Conservation (phyloP, 73 alveolate genomes). For the Paramecium primaurelia region DNA sequence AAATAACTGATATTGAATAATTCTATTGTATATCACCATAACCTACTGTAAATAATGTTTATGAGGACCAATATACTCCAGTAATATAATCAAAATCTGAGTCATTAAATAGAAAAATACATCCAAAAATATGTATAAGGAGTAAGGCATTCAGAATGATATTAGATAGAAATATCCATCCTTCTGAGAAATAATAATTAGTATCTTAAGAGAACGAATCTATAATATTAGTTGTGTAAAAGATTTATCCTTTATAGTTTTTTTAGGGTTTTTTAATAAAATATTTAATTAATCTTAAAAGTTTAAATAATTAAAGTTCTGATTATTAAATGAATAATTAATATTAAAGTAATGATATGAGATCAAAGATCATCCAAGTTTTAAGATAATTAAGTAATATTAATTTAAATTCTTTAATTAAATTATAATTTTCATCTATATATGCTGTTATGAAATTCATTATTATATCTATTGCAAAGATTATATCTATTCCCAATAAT, state of each 20-base stretch:
- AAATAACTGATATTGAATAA: neutral
- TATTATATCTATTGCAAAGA: neutral
- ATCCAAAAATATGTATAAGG: slow-evolving; percentile 25
- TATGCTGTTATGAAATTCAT: neutral
- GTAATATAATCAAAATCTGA: neutral
- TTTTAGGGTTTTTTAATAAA: neutral
- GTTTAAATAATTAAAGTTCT: neutral
- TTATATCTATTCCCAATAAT: neutral
- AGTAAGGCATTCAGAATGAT: neutral
- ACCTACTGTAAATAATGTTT: neutral
- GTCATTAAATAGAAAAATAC: neutral
- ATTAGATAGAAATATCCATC: neutral
- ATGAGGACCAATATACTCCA: slow-evolving; percentile 4
- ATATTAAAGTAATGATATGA: neutral
- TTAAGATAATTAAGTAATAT: neutral
- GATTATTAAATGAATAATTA: neutral
- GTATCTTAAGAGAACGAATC: neutral
- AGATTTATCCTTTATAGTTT: slow-evolving; percentile 2
- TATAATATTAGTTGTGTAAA: neutral
- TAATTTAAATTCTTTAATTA: neutral
- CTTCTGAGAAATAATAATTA: neutral
- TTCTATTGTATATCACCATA: neutral
- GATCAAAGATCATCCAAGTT: neutral
- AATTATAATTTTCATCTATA: slow-evolving; percentile 29
- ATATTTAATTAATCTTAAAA: neutral